Base-by-base conservation (phyloP, 495 filamentous ascomycete species). In the Oleoguttula mirabilis region DNA sequence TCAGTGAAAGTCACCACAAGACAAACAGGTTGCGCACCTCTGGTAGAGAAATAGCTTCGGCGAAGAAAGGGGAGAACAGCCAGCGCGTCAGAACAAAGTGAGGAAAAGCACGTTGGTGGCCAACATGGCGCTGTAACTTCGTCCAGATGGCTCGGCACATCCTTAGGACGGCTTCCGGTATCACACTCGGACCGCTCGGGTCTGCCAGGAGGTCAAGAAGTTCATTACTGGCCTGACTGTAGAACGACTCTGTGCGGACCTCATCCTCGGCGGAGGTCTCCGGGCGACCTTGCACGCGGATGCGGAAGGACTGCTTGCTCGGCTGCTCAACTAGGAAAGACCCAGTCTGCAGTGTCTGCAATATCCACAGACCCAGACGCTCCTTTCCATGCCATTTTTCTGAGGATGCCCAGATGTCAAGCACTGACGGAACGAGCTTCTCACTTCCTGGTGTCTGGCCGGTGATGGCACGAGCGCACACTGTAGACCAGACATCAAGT, bases 331-430 rank as follows among this genome's bases (percentile, higher is more conserved):
- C 68, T 41, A 98, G 64, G 56, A 94, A 95, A 20, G 83, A 77
- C 45, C 90, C 90, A 55, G 88, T 82, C 62, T 94, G 84, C 15
- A 98, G 72, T 44, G 88, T 80, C 56, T 85, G 79, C 84, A 92
- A 88, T 4, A 98, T 73, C 55, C 86, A 94, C 55, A 84, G 78
- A 65, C 94, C 88, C 68, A 98, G 79, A 51, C 84, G 87, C 48
- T 77, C 75, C 47, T 78, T 83, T 41, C 84, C 82, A 43, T 82
- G 80, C 90, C 90, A 96, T 56, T 85, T 80, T 56, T 82, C 76
- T 66, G 84, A 81, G 25, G 76, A 72, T 39, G 86, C 75, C 81
- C 84, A 96, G 41, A 81, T 75, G 61, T 88, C 85, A 25, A 96
- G 72, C 12, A 83, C 72, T 34, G 70, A 71, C 38, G 74, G 72